Evolutionary conservation across 2,329 filamentous ascomycete species (phyloP).

Genomic region (Colletotrichum abscissum): DNA sequence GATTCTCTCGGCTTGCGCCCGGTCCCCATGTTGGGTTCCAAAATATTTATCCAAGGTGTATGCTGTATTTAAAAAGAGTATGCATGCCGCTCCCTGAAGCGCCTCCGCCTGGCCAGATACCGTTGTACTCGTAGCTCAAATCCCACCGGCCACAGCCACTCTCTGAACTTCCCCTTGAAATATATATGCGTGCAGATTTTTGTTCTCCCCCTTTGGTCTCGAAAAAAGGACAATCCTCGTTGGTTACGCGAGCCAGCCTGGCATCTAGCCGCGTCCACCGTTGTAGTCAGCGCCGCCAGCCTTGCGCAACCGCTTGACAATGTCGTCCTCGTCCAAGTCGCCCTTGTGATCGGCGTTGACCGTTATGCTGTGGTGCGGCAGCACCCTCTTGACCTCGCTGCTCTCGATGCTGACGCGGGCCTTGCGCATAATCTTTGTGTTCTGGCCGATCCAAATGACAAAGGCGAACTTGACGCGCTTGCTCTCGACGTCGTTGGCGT

Average conservation of each 20-base stretch:
- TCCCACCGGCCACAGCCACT: conserved; percentile 1
- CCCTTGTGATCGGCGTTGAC: conserved; percentile 70
- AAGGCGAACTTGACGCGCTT: conserved; percentile 76
- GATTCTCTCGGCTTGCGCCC: conserved; percentile 24
- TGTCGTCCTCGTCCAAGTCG: conserved; percentile 71
- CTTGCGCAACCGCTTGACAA: conserved; percentile 71
- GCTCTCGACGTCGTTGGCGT: conserved; percentile 78
- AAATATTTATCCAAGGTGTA: conserved; percentile 29
- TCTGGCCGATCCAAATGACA: conserved; percentile 75
- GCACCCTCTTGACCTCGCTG: conserved; percentile 71
- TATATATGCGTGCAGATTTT: not conserved
- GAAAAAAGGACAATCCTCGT: not conserved
- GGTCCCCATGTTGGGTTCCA: conserved; percentile 5
- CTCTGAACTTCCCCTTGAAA: not conserved
- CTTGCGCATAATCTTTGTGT: conserved; percentile 76
- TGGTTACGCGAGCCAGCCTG: too few relatives aligned
- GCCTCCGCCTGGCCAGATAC: conserved; percentile 33
- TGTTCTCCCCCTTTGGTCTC: not conserved
- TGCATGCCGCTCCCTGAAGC: conserved; percentile 29
- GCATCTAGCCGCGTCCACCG: conserved; percentile 66
- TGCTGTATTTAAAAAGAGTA: conserved; percentile 31
- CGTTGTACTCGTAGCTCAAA: conserved; percentile 31
- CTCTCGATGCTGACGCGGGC: conserved; percentile 76
- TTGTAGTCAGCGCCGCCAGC: conserved; percentile 79
- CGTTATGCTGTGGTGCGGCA: conserved; percentile 74